A percentile compares a stretch with the other conserved stretches of the same genome.
Conservation (phyloP, 805 yeast species). For the Candida namnaoensis region DNA sequence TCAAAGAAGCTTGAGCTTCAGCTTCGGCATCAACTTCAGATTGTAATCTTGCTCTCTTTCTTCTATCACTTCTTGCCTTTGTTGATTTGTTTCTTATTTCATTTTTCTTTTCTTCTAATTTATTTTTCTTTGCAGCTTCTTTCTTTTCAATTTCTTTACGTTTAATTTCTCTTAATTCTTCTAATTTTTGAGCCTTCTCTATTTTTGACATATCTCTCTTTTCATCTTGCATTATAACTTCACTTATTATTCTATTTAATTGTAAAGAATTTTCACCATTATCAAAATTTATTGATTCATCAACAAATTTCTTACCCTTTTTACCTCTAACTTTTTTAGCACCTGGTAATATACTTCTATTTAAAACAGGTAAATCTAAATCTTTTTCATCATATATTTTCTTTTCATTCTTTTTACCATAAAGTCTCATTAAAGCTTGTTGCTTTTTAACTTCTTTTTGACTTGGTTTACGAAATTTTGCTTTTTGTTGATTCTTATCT, state of each 20-base stretch:
- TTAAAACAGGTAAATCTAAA: conserved; percentile 68
- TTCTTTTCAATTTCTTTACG: conserved; percentile 81
- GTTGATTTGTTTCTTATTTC: conserved; percentile 71
- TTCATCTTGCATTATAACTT: conserved; percentile 78
- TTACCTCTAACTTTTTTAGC: conserved; percentile 70
- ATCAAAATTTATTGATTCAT: conserved; percentile 26
- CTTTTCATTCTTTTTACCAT: conserved; percentile 47
- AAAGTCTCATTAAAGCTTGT: conserved; percentile 53
- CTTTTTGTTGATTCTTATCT: conserved; percentile 39
- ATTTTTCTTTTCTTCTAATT: conserved; percentile 66
- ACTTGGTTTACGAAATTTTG: conserved; percentile 38
- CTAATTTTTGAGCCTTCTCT: conserved; percentile 83
- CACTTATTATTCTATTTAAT: conserved; percentile 62
- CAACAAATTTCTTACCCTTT: conserved; percentile 76
- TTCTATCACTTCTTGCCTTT: conserved; percentile 58
- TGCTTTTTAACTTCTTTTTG: conserved; percentile 56
- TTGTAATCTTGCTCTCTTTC: conserved; percentile 38
- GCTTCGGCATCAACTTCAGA: neutral
- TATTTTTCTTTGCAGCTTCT: conserved; percentile 60
- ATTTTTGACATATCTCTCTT: conserved; percentile 76
- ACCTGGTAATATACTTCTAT: conserved; percentile 83
- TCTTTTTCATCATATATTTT: conserved; percentile 64
- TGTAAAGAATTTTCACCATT: conserved; percentile 42
- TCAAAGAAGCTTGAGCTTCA: conserved; percentile 10
- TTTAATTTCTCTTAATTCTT: conserved; percentile 81